These are phyloP conservation scores for Phytophthora pluvialis DNA, from an alignment of 352 stramenopile genomes.

Conservation along the genomic window DNA sequence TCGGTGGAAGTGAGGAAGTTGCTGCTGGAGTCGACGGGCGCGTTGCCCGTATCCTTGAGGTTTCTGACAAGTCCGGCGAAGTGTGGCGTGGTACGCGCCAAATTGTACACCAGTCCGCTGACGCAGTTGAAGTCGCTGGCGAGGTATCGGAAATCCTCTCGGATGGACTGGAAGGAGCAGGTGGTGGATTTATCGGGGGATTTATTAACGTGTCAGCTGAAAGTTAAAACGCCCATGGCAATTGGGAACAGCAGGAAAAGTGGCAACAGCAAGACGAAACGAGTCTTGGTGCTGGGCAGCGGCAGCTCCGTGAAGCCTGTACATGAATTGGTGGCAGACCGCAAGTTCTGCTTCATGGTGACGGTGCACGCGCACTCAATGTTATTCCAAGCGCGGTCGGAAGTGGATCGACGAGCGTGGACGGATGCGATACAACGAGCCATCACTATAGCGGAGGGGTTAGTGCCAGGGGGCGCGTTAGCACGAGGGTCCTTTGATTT, in stretches of 20 bases:
- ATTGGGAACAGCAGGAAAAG: constrained; percentile 22
- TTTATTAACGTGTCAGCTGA: constrained; percentile 56
- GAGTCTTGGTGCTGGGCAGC: constrained; percentile 51
- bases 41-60: constrained; percentile 49
- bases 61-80: constrained; percentile 59
- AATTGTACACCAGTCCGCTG: constrained; percentile 57
- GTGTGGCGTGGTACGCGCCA: constrained; percentile 55
- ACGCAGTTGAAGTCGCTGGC: constrained; percentile 70
- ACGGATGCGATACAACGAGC: constrained; percentile 67
- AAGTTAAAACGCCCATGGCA: constrained; percentile 27
- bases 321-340: constrained; percentile 66
- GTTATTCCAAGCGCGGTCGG: constrained; percentile 64
- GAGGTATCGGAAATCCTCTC: constrained; percentile 43
- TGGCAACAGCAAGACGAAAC: constrained; percentile 32
- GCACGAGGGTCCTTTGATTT: constrained; percentile 49
- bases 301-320: constrained; percentile 66
- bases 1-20: constrained; percentile 48
- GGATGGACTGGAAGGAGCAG: constrained; percentile 62
- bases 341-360: constrained; percentile 75
- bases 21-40: constrained; percentile 42
- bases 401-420: constrained; percentile 62
- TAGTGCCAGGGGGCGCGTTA: constrained; percentile 47
- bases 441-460: constrained; percentile 73
- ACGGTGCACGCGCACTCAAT: constrained; percentile 64
- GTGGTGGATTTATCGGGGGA: constrained; percentile 71